Base-by-base conservation (phyloP, 495 filamentous ascomycete species). In the Aspergillus hancockii region DNA sequence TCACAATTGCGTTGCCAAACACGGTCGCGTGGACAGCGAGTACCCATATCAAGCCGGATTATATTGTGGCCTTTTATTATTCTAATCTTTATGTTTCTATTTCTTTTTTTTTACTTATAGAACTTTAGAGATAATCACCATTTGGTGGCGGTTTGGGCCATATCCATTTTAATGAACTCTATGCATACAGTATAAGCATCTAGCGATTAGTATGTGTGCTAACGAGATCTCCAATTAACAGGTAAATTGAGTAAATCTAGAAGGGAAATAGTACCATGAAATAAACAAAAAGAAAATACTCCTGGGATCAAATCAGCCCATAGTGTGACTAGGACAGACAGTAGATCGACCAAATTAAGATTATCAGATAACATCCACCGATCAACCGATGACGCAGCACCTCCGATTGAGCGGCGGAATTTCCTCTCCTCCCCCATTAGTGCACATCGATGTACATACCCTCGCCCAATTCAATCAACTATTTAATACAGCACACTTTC, bases 311-410 rank as follows among this genome's bases (percentile, higher is more conserved):
- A n/a, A n/a, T n/a, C n/a, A n/a, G n/a, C n/a, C n/a, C n/a, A n/a
- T n/a, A n/a, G n/a, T n/a, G n/a, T n/a, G n/a, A n/a, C n/a, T n/a
- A n/a, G n/a, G n/a, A n/a, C n/a, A n/a, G n/a, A n/a, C 7, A 28
- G 25, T 28, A 28, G 32, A 41, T 41, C 38, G 38, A 41, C 38
- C 38, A 18, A n/a, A 3, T 12, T 18, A 53, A 10, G 57, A 50
- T 53, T 53, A 53, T 53, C 51, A 53, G 51, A 53, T 53, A 53
- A 53, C 30, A n/a, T n/a, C n/a, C n/a, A 52, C 18, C 34, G 8
- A 56, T 40, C 38, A 23, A 52, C 55, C 58, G 57, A 68, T 68
- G 65, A 68, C 65, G 65, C 65, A 68, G 36, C 54, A 34, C 36
- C 57, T 58, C 62, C 65, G 60, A 63, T n/a, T 52, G 51, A 61